A percentile compares a stretch with the other conserved stretches of the same genome.
phyloP scores from a whole-genome alignment of 1,284 basidiomycete genomes.

The Ganoderma sp. region DNA sequence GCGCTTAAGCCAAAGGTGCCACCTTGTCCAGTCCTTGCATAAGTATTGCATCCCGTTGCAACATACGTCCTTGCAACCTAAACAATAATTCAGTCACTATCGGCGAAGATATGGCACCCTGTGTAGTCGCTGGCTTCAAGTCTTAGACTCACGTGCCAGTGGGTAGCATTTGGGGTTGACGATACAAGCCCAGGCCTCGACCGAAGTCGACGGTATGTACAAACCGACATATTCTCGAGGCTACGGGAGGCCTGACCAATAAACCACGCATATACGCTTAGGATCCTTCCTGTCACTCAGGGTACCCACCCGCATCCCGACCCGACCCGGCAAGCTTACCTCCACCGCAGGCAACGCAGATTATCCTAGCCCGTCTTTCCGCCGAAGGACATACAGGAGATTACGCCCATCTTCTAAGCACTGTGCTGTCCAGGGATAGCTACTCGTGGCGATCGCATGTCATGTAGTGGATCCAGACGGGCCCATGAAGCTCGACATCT shows the following conservation, averaged over 20 bases:
- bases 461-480: not conserved
- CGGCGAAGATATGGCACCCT: too few species aligned
- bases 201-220: not conserved
- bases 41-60: too few species aligned
- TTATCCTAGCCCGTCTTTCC: not conserved
- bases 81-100: too few species aligned
- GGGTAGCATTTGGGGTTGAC: not conserved
- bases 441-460: not conserved
- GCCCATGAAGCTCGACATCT: slow-evolving; percentile 28
- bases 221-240: not conserved
- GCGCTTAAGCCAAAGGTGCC: too few species aligned
- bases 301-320: not conserved
- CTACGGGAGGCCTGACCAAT: not conserved
- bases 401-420: not conserved
- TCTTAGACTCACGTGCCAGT: too few species aligned
- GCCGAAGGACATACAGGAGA: not conserved
- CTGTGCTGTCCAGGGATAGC: not conserved
- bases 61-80: too few species aligned
- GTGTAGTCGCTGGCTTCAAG: not conserved
- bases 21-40: too few species aligned
- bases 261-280: not conserved
- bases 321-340: not conserved
- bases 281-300: not conserved
- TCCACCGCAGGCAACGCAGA: not conserved
- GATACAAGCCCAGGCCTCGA: not conserved